Evolutionary conservation across 495 filamentous ascomycete species (phyloP), one percentile per base, ranked within the genome.

Genomic region (Margaritispora aquatica): DNA sequence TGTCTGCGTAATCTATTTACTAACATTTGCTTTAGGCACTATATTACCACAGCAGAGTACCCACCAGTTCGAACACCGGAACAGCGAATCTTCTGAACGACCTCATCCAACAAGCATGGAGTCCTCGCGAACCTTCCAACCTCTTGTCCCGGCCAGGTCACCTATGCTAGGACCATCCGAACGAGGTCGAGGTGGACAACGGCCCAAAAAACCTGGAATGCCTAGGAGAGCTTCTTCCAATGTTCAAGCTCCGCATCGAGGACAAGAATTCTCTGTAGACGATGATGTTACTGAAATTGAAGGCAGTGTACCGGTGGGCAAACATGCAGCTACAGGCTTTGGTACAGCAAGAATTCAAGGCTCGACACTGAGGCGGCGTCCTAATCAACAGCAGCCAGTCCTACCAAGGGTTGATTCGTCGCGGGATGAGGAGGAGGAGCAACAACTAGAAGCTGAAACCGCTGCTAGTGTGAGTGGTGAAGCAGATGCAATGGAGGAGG

Each of bases 261-360:
- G 91, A 15, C 89, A 90, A 68, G 84, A 90, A 61, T 99, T 97
- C 71, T 96, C 92, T 9, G 92, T 90, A 21, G 94, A 99, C 65
- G 94, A 99, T 71, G 91, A 89, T 69, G 80, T 86, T 22, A 78
- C 82, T 49, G 94, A 99, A 71, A 84, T 96, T 24, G 88, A 94
- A 67, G 77, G 72, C 26, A 85, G 84, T 60, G 41, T 74, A 41
- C 58, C 61, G 21, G 47, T 27, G 19, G 56, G 59, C 26, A 31
- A 20, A n/a, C 57, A 57, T 7, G 70, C 76, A 26, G 62, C 62
- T 48, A 48, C 61, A 1, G 66, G 66, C 4, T 63, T 69, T 69
- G 56, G 68, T 49, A 27, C 55, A 51, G 54, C 74, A 29, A 74
- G 72, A 59, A 77, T 79, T 57, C 76, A 81, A 44, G 78, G 82